Base-by-base conservation (phyloP, 192 early-diverging fungal species). In the Phycomyces nitens region DNA sequence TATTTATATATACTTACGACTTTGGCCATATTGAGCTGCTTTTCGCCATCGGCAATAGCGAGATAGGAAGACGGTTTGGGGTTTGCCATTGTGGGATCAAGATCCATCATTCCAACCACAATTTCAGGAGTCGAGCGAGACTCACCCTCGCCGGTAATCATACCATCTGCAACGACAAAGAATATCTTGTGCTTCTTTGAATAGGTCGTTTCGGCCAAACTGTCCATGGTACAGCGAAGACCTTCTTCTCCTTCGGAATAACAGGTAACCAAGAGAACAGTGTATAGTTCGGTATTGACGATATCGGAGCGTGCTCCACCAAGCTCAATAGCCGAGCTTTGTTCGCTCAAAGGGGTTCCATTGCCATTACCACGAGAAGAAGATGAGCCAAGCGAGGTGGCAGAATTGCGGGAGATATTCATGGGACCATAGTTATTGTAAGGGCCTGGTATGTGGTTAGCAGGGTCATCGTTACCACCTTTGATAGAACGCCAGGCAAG, bases 161-260 rank as follows among this genome's bases (percentile, higher is more conserved):
- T 84, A 62, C 95, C 95, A 69, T 97, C 95, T 7, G 92, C 89
- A 67, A 97, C 85, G 22, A 94, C 86, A 61, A 97, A 84, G 58
- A 96, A 76, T 39, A 95, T 82, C 78, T 95, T 96, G 68, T 92
- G 90, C 24, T 88, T 86, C 40, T 86, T 84, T 38, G 92, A 90
- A 74, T 94, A 98, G 54, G 88, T 84, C 0, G 91, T 85, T 29
- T 75, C 60, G 8, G 92, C 92, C 50, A 98, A 78, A 65, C 91
- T 93, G 77, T 94, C 89, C 71, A 95, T 77, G 1, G 95, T 96
- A 16, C 80, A 89, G 16, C 86, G 77, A 58, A 94, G 82, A 3
- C 91, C 92, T 38, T 74, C 81, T 34, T 90, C 86, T 38, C 90
- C 90, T 76, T 98, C 95, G 10, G 94, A 96, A 75, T 98, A 98